Evolutionary conservation across 2,329 filamentous ascomycete species (phyloP).

Genomic region (Pseudogymnoascus destructans): DNA sequence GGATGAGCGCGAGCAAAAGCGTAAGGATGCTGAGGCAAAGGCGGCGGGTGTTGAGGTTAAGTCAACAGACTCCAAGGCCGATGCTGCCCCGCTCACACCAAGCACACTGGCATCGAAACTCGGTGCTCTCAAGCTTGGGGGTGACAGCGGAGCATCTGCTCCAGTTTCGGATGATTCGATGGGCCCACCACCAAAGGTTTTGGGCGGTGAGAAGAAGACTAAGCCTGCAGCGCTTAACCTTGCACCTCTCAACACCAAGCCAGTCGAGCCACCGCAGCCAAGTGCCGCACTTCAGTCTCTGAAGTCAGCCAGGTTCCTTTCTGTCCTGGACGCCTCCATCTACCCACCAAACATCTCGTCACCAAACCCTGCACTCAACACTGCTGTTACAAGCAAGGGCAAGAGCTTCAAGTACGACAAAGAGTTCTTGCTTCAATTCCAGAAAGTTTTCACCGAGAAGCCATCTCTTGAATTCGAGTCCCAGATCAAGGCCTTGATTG

Average conservation of each 20-base stretch:
- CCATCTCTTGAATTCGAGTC: slow-evolving; percentile 86
- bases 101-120: slow-evolving; percentile 33
- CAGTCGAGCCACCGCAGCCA: slow-evolving; percentile 80
- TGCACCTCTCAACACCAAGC: slow-evolving; percentile 65
- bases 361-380: slow-evolving; percentile 83
- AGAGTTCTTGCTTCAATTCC: slow-evolving; percentile 90
- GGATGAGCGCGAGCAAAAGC: slow-evolving; percentile 52
- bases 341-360: slow-evolving; percentile 79
- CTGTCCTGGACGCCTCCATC: slow-evolving; percentile 61
- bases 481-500: slow-evolving; percentile 76
- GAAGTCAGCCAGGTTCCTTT: slow-evolving; percentile 79
- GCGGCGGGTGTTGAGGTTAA: slow-evolving; percentile 13
- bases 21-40: slow-evolving; percentile 35
- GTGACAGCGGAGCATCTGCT: slow-evolving; percentile 30
- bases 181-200: slow-evolving; percentile 38
- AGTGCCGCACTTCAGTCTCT: slow-evolving; percentile 88
- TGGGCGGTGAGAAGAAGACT: slow-evolving; percentile 46
- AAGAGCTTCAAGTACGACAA: slow-evolving; percentile 90
- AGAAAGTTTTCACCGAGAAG: slow-evolving; percentile 91
- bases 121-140: slow-evolving; percentile 36
- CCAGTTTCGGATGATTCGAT: slow-evolving; percentile 33
- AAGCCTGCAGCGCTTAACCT: slow-evolving; percentile 88
- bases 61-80: slow-evolving; percentile 14
- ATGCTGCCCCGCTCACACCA: slow-evolving; percentile 19
- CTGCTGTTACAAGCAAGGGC: slow-evolving; percentile 63